Base-by-base conservation (phyloP, 1,139 yeast species). In the Candida labiduridarum region DNA sequence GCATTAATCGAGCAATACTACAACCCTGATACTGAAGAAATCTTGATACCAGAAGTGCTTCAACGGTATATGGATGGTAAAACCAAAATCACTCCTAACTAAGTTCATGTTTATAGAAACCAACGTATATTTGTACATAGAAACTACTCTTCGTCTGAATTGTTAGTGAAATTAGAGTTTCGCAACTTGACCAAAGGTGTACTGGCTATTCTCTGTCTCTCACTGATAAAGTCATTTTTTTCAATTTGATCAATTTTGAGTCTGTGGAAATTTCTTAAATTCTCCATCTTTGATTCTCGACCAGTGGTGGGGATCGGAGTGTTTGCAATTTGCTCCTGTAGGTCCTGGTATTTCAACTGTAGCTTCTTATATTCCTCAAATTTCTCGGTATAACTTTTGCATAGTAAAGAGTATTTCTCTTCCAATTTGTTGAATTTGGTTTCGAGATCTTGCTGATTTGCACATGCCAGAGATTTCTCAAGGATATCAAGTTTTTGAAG, bases 1-100 rank as follows among this genome's bases (percentile, higher is more conserved):
- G 97, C 99, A 3, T 78, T 95, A 16, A 71, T 94, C 4, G 99
- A 95, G 67, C 95, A 88, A 62, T 79, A 79, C 59, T 94, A 88
- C 63, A 88, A 92, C 54, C 80, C 84, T 0, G 65, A 59, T 7
- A 75, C 80, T 0, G 70, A 82, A 19, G 65, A 76, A n/a, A 78
- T 94, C 5, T 57, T 63, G 8, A 79, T 94, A 46, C 99, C 99
- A 0, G 66, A 76, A 47, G 91, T 82, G 0, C 72, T 94, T 50
- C 78, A 82, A 53, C 80, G 80, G 4, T 87, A 69, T 59, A 85
- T 88, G 92, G 89, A 82, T 52, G 87, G 75, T 11, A 79, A 72
- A 56, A 72, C 72, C 38, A 39, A 62, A 52, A 78, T 80, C 12
- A 47, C 36, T 30, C 56, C 55, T 42, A 54, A 56, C 14, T 38